A percentile compares a stretch with the other conserved stretches of the same genome.
Conservation (phyloP, 2,329 filamentous ascomycete genomes). For the Ascochyta clinopodiicola region DNA sequence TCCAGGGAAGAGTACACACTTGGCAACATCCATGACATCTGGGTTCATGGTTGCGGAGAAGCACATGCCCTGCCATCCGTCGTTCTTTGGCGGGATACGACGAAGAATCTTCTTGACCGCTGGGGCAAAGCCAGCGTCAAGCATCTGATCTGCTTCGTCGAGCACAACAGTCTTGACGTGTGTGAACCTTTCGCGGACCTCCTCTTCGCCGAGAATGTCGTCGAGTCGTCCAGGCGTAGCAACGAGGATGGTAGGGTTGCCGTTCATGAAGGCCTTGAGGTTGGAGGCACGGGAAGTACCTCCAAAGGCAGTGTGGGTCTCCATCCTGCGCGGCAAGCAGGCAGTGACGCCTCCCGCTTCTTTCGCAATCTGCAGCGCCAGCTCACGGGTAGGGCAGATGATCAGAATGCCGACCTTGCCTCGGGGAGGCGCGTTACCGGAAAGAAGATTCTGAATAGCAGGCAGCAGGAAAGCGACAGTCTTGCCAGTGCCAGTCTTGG, state of each 20-base stretch:
- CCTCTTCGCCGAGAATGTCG: conserved; percentile 54
- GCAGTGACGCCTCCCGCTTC: conserved; percentile 54
- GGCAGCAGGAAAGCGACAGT: conserved; percentile 58
- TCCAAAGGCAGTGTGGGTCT: conserved; percentile 56
- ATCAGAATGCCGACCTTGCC: conserved; percentile 56
- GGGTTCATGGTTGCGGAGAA: conserved; percentile 55
- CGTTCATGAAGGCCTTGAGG: conserved; percentile 44
- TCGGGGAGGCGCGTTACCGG: conserved; percentile 35
- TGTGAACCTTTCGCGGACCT: conserved; percentile 54
- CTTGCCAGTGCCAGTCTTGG: conserved; percentile 60
- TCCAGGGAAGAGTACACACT: conserved; percentile 52
- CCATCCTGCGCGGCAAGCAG: conserved; percentile 46
- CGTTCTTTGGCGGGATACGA: conserved; percentile 58
- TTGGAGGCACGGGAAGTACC: conserved; percentile 44
- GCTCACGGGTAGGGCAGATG: conserved; percentile 57
- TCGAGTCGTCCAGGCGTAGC: conserved; percentile 58
- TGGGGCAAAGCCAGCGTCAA: conserved; percentile 61
- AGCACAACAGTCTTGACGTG: conserved; percentile 55
- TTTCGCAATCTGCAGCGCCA: conserved; percentile 59
- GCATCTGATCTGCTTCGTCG: conserved; percentile 54
- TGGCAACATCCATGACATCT: conserved; percentile 54
- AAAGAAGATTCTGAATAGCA: conserved; percentile 54
- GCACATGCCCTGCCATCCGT: conserved; percentile 59
- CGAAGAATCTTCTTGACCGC: conserved; percentile 60
- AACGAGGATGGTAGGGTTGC: conserved; percentile 53